Evolutionary conservation across 1,284 basidiomycete genomes (phyloP), one percentile per base, ranked within the genome.

Genomic region (Tremellales sp.): DNA sequence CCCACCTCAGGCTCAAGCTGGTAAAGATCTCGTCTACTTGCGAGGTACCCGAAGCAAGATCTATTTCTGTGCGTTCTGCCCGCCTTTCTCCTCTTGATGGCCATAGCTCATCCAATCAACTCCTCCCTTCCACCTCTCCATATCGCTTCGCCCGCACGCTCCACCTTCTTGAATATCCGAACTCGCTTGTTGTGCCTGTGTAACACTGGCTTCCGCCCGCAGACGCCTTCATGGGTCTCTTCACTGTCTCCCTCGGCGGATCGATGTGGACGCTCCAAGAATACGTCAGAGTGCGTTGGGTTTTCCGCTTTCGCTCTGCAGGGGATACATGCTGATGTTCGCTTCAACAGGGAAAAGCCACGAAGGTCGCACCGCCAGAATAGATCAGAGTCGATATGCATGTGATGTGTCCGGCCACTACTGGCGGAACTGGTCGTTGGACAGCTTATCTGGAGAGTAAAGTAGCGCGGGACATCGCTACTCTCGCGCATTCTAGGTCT

Each of bases 221-320:
- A 72, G 69, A 61, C 51, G 62, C 63, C 52, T 72, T 66, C 68
- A 55, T 66, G 52, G 55, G 43, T 43, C 58, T 72, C 45, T 65
- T 68, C 58, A 56, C 56, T 34, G 61, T 64, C 45, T 58, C 63
- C 25, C 49, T 71, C 43, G 53, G 50, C 42, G 67, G 59, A 40
- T 58, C 61, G 45, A 48, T 54, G 37, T 67, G 57, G 64, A 61
- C 65, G 51, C 60, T 72, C 32, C 41, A 66, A 43, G 61, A 70
- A 56, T 72, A 66, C 58, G 61, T 55, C 48, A 58, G 61, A 39
- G 68, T 70, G 45, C 45, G 68, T 70, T 31, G 29, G 10, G 29
- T 31, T 9, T 31, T n/a, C 10, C n/a, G 29, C 29, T 10, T 31
- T 9, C 29, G 9, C 10, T n/a, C 29, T 31, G n/a, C 29, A 10